phyloP scores from a whole-genome alignment of 805 yeast species.

The Lachancea quebecensis region DNA sequence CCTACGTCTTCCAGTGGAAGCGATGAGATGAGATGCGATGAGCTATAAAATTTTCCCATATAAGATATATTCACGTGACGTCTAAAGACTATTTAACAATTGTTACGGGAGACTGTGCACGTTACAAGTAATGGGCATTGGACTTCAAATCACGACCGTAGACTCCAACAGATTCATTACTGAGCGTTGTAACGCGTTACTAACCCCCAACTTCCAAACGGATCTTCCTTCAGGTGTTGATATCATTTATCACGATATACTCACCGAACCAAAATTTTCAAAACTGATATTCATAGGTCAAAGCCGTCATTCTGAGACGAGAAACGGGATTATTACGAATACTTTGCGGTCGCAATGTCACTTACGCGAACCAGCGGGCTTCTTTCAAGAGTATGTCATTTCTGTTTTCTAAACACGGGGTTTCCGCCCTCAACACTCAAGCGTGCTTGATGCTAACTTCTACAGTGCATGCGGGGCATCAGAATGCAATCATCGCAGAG shows the following conservation, averaged over 20 bases:
- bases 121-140: not conserved
- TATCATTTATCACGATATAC: not conserved
- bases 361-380: slow-evolving; percentile 1
- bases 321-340: too few species aligned
- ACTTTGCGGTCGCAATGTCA: not conserved
- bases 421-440: not conserved
- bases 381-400: slow-evolving; percentile 2
- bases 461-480: slow-evolving; percentile 7
- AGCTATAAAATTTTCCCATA: slow-evolving; percentile 8
- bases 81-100: not conserved
- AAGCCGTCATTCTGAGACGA: too few species aligned
- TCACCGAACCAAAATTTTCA: not conserved
- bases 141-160: too few species aligned
- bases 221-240: not conserved
- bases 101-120: not conserved
- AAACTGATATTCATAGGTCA: not conserved
- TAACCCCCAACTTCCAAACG: not conserved
- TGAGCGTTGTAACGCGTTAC: too few species aligned
- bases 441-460: slow-evolving; percentile 1
- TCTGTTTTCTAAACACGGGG: not conserved
- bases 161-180: too few species aligned
- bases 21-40: slow-evolving; percentile 10
- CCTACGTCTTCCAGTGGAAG: not conserved
- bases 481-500: slow-evolving; percentile 12
- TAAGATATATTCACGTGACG: not conserved